Percentiles rank a stretch among this genome's conserved stretches.
These are phyloP conservation scores for Kickxella alabastrina DNA, from an alignment of 192 early-diverging fungal species.

Conservation along the genomic window DNA sequence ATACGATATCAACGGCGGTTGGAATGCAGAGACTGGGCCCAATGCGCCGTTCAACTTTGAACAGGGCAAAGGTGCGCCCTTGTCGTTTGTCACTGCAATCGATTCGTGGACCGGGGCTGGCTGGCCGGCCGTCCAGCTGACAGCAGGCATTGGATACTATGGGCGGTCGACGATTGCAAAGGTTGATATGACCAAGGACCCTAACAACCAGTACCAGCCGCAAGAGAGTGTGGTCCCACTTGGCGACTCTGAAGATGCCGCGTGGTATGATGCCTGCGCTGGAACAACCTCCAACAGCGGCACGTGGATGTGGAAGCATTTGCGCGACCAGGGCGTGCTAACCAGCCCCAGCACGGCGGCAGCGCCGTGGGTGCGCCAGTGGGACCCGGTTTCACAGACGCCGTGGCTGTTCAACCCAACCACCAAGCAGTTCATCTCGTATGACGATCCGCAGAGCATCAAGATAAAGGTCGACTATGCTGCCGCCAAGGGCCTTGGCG, in stretches of 20 bases:
- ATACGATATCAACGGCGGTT: slow-evolving; percentile 62
- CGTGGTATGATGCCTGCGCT: slow-evolving; percentile 53
- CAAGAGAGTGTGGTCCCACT: slow-evolving; percentile 36
- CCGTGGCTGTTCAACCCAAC: slow-evolving; percentile 67
- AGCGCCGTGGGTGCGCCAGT: slow-evolving; percentile 59
- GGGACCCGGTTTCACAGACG: slow-evolving; percentile 57
- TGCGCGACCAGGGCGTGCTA: slow-evolving; percentile 55
- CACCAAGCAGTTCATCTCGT: slow-evolving; percentile 59
- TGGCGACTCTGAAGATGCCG: slow-evolving; percentile 54
- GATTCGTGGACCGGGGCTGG: slow-evolving; percentile 54
- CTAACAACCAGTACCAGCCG: slow-evolving; percentile 46
- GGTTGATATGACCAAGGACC: slow-evolving; percentile 52
- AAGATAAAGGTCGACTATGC: slow-evolving; percentile 55
- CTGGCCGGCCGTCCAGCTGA: slow-evolving; percentile 59
- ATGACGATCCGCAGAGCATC: slow-evolving; percentile 58
- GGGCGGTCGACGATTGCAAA: slow-evolving; percentile 52
- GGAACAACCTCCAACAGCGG: slow-evolving; percentile 46
- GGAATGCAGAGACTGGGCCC: slow-evolving; percentile 57
- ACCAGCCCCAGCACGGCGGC: slow-evolving; percentile 10
- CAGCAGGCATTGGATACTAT: slow-evolving; percentile 62
- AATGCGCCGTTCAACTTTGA: slow-evolving; percentile 58
- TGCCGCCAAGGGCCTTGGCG: slow-evolving; percentile 50
- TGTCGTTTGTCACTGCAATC: slow-evolving; percentile 52
- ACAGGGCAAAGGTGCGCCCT: slow-evolving; percentile 26
- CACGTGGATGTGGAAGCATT: slow-evolving; percentile 58